Evolutionary conservation across 208 protist species (phyloP).

Genomic region (Wallacemonas sp.): DNA sequence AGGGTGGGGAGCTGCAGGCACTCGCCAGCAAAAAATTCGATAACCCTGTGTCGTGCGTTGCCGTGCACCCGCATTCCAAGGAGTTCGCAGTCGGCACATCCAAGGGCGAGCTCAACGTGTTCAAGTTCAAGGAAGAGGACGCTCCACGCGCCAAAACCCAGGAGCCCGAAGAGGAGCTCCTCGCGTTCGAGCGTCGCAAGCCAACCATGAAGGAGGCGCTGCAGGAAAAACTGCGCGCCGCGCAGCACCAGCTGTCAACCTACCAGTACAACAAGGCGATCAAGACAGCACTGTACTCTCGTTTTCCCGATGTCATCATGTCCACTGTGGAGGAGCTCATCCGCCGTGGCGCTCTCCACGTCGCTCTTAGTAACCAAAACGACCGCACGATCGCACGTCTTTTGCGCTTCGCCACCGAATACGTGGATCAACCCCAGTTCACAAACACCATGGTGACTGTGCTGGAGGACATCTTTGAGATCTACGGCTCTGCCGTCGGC

Average conservation of each 20-base stretch:
- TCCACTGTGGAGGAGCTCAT: conserved; percentile 88
- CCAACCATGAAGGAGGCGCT: conserved; percentile 41
- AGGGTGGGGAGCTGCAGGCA: conserved; percentile 44
- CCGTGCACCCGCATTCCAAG: conserved; percentile 62
- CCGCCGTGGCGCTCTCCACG: conserved; percentile 73
- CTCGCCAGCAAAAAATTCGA: conserved; percentile 69
- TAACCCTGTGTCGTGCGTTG: conserved; percentile 57
- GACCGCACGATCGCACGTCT: conserved; percentile 78
- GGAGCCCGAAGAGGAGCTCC: conserved; percentile 21
- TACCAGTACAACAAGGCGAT: conserved; percentile 83
- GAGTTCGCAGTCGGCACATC: conserved; percentile 76
- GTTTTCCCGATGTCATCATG: conserved; percentile 70
- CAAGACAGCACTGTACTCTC: conserved; percentile 75
- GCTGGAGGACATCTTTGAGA: conserved; percentile 79
- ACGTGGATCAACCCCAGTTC: conserved; percentile 79
- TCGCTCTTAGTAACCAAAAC: conserved; percentile 84
- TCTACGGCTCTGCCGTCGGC: conserved; percentile 64
- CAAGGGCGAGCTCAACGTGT: conserved; percentile 66
- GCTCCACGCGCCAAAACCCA: conserved; percentile 11
- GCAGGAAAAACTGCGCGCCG: conserved; percentile 48
- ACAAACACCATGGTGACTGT: conserved; percentile 74
- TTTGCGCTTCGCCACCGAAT: conserved; percentile 72
- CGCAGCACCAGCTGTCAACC: conserved; percentile 64
- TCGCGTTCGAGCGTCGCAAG: conserved; percentile 25
- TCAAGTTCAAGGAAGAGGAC: conserved; percentile 50